Evolutionary conservation across 768 basidiomycete species (phyloP).

Genomic region (Rhizopogon vesiculosus): DNA sequence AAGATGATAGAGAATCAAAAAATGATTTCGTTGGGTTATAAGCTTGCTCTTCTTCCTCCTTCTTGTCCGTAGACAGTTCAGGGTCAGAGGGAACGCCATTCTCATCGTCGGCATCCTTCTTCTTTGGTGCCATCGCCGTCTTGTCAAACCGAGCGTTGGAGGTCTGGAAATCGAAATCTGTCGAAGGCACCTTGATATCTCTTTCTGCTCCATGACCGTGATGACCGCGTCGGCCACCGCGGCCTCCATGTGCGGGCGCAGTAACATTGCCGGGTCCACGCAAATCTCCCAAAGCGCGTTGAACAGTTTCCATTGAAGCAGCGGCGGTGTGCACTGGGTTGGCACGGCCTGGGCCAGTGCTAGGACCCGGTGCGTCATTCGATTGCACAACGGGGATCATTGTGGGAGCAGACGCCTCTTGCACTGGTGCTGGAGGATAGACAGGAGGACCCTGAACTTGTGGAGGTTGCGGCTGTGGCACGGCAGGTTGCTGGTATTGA

Average conservation of each 20-base stretch:
- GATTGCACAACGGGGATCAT: slow-evolving; percentile 14
- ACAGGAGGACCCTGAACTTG: slow-evolving; percentile 22
- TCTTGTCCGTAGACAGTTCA: slow-evolving; percentile 20
- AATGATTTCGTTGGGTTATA: slow-evolving; percentile 79
- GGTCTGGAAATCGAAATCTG: slow-evolving; percentile 79
- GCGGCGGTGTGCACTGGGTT: slow-evolving; percentile 68
- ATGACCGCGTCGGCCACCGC: slow-evolving; percentile 33
- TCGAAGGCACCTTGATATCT: slow-evolving; percentile 56
- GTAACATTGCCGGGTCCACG: slow-evolving; percentile 29
- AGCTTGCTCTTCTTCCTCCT: slow-evolving; percentile 40
- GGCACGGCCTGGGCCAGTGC: slow-evolving; percentile 24
- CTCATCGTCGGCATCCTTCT: slow-evolving; percentile 25
- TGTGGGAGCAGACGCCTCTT: slow-evolving; percentile 15
- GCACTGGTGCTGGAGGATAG: slow-evolving; percentile 17
- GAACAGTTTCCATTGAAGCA: slow-evolving; percentile 70
- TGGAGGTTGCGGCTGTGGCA: slow-evolving; percentile 22
- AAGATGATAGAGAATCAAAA: slow-evolving; percentile 67
- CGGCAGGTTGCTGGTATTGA: slow-evolving; percentile 27
- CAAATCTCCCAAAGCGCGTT: slow-evolving; percentile 49
- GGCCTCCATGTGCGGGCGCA: slow-evolving; percentile 24
- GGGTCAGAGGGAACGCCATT: slow-evolving; percentile 24
- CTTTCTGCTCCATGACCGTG: slow-evolving; percentile 26
- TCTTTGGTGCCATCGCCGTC: slow-evolving; percentile 41
- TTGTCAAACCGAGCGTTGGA: slow-evolving; percentile 84
- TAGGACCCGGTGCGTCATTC: slow-evolving; percentile 20